Percentiles rank a stretch among this genome's conserved stretches.
These are phyloP conservation scores for Cryptococcus hybrid DNA, from an alignment of 1,284 basidiomycete genomes.

Conservation along the genomic window DNA sequence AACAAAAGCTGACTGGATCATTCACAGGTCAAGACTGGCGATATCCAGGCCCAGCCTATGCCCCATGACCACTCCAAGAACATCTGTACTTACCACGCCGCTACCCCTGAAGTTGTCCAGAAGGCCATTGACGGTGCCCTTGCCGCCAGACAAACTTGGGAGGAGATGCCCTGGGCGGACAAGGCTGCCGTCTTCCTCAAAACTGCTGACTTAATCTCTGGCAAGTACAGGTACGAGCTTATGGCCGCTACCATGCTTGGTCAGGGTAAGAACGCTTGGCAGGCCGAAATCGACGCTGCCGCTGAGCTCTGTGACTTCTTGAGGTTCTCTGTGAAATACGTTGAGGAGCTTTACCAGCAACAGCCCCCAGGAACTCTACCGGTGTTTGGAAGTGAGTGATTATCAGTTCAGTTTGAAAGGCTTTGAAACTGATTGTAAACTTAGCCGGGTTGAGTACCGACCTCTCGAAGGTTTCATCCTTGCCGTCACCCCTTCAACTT, in stretches of 20 bases:
- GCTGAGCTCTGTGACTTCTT: constrained; percentile 96
- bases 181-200: constrained; percentile 97
- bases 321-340: constrained; percentile 94
- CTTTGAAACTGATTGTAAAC: constrained; percentile 6
- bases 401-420: background rate
- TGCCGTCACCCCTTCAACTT: constrained; percentile 98
- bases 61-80: constrained; percentile 78
- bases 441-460: constrained; percentile 89
- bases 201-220: constrained; percentile 88
- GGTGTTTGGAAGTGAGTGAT: constrained; percentile 90
- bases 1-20: background rate
- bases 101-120: constrained; percentile 70
- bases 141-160: constrained; percentile 83
- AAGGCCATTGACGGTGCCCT: constrained; percentile 87
- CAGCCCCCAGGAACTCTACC: constrained; percentile 85
- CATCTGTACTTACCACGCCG: constrained; percentile 86
- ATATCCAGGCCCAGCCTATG: constrained; percentile 72
- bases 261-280: constrained; percentile 99
- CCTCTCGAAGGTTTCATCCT: constrained; percentile 96
- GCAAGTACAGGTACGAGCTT: constrained; percentile 92
- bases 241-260: constrained; percentile 97
- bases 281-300: constrained; percentile 98
- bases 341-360: constrained; percentile 88
- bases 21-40: constrained; percentile 75
- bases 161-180: constrained; percentile 92